These are phyloP conservation scores for Hirsutella rhossiliensis DNA, from an alignment of 2,329 filamentous ascomycete genomes.

Conservation along the genomic window DNA sequence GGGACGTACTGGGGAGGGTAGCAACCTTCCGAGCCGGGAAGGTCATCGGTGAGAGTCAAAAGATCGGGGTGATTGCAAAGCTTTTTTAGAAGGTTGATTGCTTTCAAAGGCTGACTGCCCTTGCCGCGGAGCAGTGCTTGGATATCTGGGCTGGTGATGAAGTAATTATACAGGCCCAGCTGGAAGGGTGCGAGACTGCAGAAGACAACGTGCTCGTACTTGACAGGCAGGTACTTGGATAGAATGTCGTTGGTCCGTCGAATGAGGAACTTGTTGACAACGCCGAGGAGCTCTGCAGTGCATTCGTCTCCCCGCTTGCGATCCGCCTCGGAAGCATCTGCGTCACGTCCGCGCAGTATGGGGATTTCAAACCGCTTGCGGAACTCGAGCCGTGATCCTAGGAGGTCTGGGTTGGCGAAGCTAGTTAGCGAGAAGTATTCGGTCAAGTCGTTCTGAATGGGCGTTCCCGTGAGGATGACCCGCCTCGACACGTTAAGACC, in stretches of 20 bases:
- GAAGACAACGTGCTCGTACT: constrained; percentile 98
- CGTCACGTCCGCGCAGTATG: constrained; percentile 83
- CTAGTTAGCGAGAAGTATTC: constrained; percentile 95
- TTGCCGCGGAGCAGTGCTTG: constrained; percentile 85
- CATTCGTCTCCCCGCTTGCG: constrained; percentile 74
- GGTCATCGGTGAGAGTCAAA: constrained; percentile 67
- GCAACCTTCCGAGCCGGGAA: constrained; percentile 73
- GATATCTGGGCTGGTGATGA: constrained; percentile 91
- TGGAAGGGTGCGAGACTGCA: constrained; percentile 93
- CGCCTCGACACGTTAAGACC: constrained; percentile 79
- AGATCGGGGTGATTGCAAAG: constrained; percentile 97
- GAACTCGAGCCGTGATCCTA: constrained; percentile 83
- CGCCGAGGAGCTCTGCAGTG: constrained; percentile 62
- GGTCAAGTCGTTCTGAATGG: constrained; percentile 96
- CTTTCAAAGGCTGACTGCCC: constrained; percentile 90
- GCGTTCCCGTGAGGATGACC: constrained; percentile 91
- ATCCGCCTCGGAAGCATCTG: constrained; percentile 74
- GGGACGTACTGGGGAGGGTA: constrained; percentile 82
- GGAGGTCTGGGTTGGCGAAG: constrained; percentile 87
- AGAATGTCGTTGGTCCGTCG: constrained; percentile 94
- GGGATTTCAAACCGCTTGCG: constrained; percentile 89
- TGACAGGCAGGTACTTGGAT: constrained; percentile 93
- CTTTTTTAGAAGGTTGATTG: constrained; percentile 94
- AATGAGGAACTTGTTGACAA: constrained; percentile 98
- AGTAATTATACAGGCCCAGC: constrained; percentile 87